Evolutionary conservation across 1,139 yeast species (phyloP), one percentile per base, ranked within the genome.

Genomic region (Magnusiomyces suaveolens): DNA sequence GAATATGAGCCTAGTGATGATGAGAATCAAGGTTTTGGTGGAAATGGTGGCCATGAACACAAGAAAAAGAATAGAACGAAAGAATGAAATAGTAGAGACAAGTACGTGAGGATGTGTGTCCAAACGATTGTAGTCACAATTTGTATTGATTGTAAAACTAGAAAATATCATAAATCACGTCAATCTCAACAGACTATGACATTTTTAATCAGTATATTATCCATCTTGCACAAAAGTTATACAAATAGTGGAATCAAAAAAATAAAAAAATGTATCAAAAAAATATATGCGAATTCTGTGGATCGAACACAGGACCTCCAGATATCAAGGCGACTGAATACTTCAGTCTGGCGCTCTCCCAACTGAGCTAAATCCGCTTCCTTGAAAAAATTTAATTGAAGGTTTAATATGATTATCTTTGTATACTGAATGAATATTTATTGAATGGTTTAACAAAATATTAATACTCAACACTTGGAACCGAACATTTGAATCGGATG

Each of bases 231-330:
- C n/a, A n/a, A n/a, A n/a, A n/a, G n/a, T n/a, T n/a, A 29, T 29
- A 29, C 12, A 6, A 29, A 29, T 6, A 29, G 12, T 29, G 33
- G 12, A 6, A 29, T 6, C 6, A 29, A 29, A 29, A 29, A 6
- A 12, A 12, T 12, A 29, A 29, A 29, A 29, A 29, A 29, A 29
- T 6, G 33, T 6, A 6, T 6, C 33, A 38, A 38, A 38, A 38
- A 38, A 38, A 18, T 8, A 38, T 60, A 66, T 84, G 90, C 89
- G 87, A 81, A 74, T 80, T 83, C 85, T 83, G 89, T 82, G 90
- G 89, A 83, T 84, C 85, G 90, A 84, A 84, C 90, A 82, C 89
- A 83, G 84, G 88, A 83, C 90, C 88, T 84, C 78, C 86, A 83
- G 57, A 55, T 55, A 29, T 6, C 33, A 6, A 29, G 33, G 6